These are phyloP conservation scores for Tephrocybe rancida DNA, from an alignment of 768 basidiomycete species.

Conservation along the genomic window DNA sequence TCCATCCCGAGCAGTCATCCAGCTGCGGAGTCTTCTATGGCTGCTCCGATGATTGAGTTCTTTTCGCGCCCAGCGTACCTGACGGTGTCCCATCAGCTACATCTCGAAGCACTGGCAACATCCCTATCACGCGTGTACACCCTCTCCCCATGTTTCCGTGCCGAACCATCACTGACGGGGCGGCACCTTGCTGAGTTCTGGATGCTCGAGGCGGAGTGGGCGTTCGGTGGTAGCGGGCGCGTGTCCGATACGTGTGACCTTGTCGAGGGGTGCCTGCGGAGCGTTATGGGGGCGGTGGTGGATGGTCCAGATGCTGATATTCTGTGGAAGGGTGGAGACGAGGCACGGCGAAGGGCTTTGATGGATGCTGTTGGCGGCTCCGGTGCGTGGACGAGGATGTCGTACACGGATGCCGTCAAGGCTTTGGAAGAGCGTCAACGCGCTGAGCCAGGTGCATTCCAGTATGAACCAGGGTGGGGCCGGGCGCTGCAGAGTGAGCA, in stretches of 20 bases:
- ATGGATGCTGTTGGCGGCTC: conserved; percentile 34
- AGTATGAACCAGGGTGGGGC: conserved; percentile 68
- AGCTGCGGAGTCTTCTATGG: conserved; percentile 16
- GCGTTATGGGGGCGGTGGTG: conserved; percentile 22
- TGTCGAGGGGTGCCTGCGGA: conserved; percentile 37
- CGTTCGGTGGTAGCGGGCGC: conserved; percentile 26
- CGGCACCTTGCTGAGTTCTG: conserved; percentile 98
- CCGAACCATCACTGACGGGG: conserved; percentile 84
- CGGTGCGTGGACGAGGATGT: conserved; percentile 67
- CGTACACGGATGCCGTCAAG: conserved; percentile 76
- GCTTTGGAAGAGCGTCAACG: conserved; percentile 46
- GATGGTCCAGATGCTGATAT: conserved; percentile 28
- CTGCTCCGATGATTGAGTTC: conserved; percentile 48
- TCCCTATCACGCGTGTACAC: conserved; percentile 87
- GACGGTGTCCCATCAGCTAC: conserved; percentile 95
- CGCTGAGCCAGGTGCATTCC: conserved; percentile 43
- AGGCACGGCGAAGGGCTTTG: conserved; percentile 32
- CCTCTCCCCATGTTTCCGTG: conserved; percentile 91
- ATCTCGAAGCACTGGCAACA: conserved; percentile 85
- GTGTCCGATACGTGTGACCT: conserved; percentile 47
- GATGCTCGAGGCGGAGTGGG: conserved; percentile 98
- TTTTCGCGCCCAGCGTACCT: conserved; percentile 80
- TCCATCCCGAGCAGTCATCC: conserved; percentile 36
- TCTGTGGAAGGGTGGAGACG: conserved; percentile 44
- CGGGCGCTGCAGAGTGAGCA: conserved; percentile 82